Evolutionary conservation across 208 protist genomes (phyloP).

Genomic region (Strigomonas culicis): DNA sequence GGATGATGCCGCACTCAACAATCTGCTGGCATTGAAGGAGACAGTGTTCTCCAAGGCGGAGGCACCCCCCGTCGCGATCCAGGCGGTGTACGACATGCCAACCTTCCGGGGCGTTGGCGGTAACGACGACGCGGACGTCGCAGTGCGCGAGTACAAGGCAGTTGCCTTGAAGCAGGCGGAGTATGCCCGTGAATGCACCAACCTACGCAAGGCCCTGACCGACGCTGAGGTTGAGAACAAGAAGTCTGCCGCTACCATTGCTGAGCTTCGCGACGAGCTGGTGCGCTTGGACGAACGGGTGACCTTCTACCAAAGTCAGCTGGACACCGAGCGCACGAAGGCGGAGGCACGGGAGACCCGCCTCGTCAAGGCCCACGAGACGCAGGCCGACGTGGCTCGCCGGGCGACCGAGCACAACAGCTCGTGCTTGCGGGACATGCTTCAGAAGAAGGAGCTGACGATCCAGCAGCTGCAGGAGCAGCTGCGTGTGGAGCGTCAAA

Average conservation of each 20-base stretch:
- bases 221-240: constrained; percentile 26
- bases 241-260: constrained; percentile 20
- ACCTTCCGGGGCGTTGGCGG: constrained; percentile 1
- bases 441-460: constrained; percentile 66
- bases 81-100: constrained; percentile 12
- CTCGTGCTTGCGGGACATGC: constrained; percentile 66
- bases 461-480: constrained; percentile 72
- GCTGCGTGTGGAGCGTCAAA: constrained; percentile 69
- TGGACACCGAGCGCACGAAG: constrained; percentile 66
- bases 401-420: constrained; percentile 80
- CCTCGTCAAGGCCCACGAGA: constrained; percentile 58
- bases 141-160: constrained; percentile 70
- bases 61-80: constrained; percentile 47
- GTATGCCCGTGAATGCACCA: constrained; percentile 43
- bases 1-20: constrained; percentile 43
- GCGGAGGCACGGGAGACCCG: constrained; percentile 50
- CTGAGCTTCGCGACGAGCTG: constrained; percentile 47
- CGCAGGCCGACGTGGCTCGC: constrained; percentile 61
- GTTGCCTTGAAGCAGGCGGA: constrained; percentile 57
- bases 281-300: constrained; percentile 34
- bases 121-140: constrained; percentile 28
- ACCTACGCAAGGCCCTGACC: constrained; percentile 41
- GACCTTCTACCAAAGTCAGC: constrained; percentile 43
- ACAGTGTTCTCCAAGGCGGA: constrained; percentile 70
- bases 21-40: constrained; percentile 66